Percentiles rank a stretch among this genome's conserved stretches.
These are phyloP conservation scores for Tricharina praecox DNA, from an alignment of 495 filamentous ascomycete species.

Conservation along the genomic window DNA sequence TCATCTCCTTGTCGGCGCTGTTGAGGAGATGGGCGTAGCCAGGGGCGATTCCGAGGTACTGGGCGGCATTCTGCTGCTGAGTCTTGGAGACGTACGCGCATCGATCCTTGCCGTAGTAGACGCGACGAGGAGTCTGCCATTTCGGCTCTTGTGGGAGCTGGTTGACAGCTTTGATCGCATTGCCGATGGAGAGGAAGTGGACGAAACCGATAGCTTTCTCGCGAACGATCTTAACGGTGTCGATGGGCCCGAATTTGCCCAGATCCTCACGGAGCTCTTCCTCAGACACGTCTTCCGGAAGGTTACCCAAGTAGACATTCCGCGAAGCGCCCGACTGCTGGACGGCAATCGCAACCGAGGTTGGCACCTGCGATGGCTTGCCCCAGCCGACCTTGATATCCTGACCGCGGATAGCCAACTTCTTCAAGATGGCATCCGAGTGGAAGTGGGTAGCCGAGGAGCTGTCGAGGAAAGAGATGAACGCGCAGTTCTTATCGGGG, in stretches of 20 bases:
- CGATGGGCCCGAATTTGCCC: slow-evolving; percentile 88
- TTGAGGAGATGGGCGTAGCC: slow-evolving; percentile 93
- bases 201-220: slow-evolving; percentile 98
- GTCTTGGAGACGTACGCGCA: slow-evolving; percentile 99
- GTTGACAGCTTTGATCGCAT: slow-evolving; percentile 96
- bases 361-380: slow-evolving; percentile 94
- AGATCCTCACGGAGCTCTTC: slow-evolving; percentile 89
- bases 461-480: slow-evolving; percentile 95
- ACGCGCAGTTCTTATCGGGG: slow-evolving; percentile 98
- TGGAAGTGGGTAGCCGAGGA: slow-evolving; percentile 97
- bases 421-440: slow-evolving; percentile 98
- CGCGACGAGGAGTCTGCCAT: slow-evolving; percentile 86
- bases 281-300: slow-evolving; percentile 76
- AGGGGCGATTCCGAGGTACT: slow-evolving; percentile 95
- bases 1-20: slow-evolving; percentile 83
- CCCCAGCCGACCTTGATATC: slow-evolving; percentile 99
- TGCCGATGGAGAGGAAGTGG: slow-evolving; percentile 91
- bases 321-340: slow-evolving; percentile 96
- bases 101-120: slow-evolving; percentile 96
- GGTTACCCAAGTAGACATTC: slow-evolving; percentile 91
- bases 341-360: slow-evolving; percentile 85
- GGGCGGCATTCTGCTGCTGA: slow-evolving; percentile 96
- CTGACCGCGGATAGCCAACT: slow-evolving; percentile 90
- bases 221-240: slow-evolving; percentile 92
- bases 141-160: slow-evolving; percentile 91